Evolutionary conservation across 768 basidiomycete species (phyloP).

Genomic region (Thelephora aurantiotincta): DNA sequence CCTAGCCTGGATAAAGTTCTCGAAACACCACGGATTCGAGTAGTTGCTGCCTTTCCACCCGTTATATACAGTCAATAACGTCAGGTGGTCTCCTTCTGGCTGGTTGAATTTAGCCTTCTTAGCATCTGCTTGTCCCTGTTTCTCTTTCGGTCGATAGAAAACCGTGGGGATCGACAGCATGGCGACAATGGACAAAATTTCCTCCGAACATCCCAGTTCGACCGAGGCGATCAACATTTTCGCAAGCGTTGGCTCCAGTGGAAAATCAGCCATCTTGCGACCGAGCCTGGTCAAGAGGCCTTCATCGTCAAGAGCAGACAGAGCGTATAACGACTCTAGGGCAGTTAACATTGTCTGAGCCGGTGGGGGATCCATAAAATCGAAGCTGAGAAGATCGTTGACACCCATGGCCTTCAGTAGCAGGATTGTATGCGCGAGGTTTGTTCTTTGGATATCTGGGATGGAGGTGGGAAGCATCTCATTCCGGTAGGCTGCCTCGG

Average conservation of each 20-base stretch:
- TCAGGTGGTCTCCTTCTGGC: slow-evolving; percentile 93
- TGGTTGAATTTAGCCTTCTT: slow-evolving; percentile 99
- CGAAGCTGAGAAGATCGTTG: slow-evolving; percentile 94
- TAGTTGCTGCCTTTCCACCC: slow-evolving; percentile 96
- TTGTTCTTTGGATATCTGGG: slow-evolving; percentile 94
- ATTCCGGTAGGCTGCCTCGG: slow-evolving; percentile 95
- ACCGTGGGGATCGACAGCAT: slow-evolving; percentile 96
- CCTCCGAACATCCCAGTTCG: slow-evolving; percentile 94
- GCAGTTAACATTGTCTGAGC: slow-evolving; percentile 96
- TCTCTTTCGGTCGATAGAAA: slow-evolving; percentile 99
- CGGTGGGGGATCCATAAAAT: slow-evolving; percentile 99
- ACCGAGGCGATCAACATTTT: slow-evolving; percentile 99
- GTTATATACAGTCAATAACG: slow-evolving; percentile 89
- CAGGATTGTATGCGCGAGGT: slow-evolving; percentile 83
- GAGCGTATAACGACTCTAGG: slow-evolving; percentile 83
- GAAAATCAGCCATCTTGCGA: slow-evolving; percentile 99
- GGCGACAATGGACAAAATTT: slow-evolving; percentile 91
- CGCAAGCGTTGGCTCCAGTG: slow-evolving; percentile 89
- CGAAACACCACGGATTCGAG: slow-evolving; percentile 98
- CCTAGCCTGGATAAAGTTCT: slow-evolving; percentile 96
- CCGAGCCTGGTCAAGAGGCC: slow-evolving; percentile 88
- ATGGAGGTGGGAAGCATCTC: slow-evolving; percentile 98
- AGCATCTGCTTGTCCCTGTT: slow-evolving; percentile 97
- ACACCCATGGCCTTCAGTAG: slow-evolving; percentile 98
- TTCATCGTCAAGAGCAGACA: slow-evolving; percentile 94